Evolutionary conservation across 1,284 basidiomycete genomes (phyloP).

Genomic region (Polyporus tsugae): DNA sequence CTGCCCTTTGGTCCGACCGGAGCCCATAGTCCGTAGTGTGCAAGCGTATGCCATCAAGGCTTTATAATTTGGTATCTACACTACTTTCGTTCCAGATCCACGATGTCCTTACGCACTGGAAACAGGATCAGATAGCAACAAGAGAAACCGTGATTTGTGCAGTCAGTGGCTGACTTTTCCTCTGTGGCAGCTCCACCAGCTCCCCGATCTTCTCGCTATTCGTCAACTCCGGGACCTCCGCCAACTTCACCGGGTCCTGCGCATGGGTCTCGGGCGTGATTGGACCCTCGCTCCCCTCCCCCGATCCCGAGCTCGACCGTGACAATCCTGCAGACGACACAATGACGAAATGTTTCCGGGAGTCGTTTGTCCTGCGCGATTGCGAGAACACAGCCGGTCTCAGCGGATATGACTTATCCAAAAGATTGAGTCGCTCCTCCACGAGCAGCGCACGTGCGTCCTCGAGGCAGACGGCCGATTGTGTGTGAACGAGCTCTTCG

Average conservation of each 20-base stretch:
- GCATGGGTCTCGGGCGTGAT: constrained; percentile 32
- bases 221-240: constrained; percentile 28
- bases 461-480: constrained; percentile 7
- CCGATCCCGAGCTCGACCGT: constrained; percentile 13
- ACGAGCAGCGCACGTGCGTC: constrained; percentile 10
- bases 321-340: constrained; percentile 4
- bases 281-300: constrained; percentile 28
- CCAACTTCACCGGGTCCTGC: constrained; percentile 25
- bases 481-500: constrained; percentile 1
- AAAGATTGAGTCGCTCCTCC: background rate
- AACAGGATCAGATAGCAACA: too few relatives aligned
- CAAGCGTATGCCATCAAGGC: background rate
- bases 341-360: constrained; percentile 10
- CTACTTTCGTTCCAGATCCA: background rate
- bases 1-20: background rate
- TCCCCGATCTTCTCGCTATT: constrained; percentile 26
- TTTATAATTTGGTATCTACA: background rate
- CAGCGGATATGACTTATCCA: background rate
- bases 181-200: background rate
- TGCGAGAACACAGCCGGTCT: background rate
- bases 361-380: background rate
- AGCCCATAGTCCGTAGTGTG: background rate
- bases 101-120: background rate
- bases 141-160: background rate
- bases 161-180: background rate